Evolutionary conservation across 495 filamentous ascomycete genomes (phyloP).

Genomic region (Zalerion maritima): DNA sequence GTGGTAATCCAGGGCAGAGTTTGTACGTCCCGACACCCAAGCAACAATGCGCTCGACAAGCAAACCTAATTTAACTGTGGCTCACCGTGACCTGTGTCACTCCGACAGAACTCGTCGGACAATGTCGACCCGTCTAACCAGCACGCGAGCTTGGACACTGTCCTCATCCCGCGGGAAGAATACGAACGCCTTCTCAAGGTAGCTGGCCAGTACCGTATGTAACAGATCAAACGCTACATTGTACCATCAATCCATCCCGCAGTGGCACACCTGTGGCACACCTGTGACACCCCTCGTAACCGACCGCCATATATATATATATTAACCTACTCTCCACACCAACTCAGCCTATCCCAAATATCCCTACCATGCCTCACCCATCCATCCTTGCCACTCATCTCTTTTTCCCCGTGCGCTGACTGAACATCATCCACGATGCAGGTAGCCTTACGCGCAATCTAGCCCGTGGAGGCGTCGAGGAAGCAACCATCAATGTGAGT

Average conservation of each 20-base stretch:
- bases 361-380: neutral
- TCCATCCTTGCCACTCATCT: neutral
- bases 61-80: neutral
- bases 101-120: neutral
- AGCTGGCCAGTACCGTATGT: conserved; percentile 22
- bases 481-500: conserved; percentile 45
- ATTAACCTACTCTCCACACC: no score
- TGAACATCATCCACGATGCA: conserved; percentile 14
- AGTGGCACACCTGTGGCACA: no score
- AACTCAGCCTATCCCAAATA: no score
- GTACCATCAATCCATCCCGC: no score
- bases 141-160: conserved; percentile 2
- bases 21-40: conserved; percentile 10
- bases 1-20: conserved; percentile 11
- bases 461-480: conserved; percentile 44
- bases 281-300: no score
- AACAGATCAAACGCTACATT: no score
- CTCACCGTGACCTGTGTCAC: neutral
- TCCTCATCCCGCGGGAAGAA: conserved; percentile 15
- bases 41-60: conserved; percentile 1
- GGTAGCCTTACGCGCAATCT: conserved; percentile 49
- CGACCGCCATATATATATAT: no score
- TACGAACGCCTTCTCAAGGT: conserved; percentile 16
- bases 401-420: conserved; percentile 4
- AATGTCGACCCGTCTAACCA: conserved; percentile 3